Percentiles rank a stretch among this genome's conserved stretches.
phyloP scores from a whole-genome alignment of 192 early-diverging fungal species.

The Linnemannia zychae region DNA sequence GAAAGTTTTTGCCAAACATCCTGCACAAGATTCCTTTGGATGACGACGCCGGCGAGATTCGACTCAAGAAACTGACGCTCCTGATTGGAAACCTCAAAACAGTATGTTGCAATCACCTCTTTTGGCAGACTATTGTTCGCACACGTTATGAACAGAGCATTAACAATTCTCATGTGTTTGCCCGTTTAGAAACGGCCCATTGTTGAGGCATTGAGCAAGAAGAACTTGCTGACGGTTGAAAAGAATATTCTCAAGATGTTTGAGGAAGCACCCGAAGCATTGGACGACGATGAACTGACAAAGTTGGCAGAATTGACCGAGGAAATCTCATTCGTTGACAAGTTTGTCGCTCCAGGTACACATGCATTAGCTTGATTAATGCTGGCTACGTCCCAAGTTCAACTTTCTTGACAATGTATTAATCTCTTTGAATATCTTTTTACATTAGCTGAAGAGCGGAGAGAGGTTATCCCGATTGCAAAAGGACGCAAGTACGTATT shows the following conservation, averaged over 20 bases:
- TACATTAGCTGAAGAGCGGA: not conserved
- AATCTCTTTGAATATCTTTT: not conserved
- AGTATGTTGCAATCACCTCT: slow-evolving; percentile 37
- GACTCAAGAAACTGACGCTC: slow-evolving; percentile 54
- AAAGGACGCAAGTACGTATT: slow-evolving; percentile 1
- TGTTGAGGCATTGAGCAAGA: slow-evolving; percentile 67
- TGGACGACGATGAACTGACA: slow-evolving; percentile 52
- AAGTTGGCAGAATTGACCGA: slow-evolving; percentile 50
- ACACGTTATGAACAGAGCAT: not conserved
- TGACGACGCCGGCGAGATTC: slow-evolving; percentile 52
- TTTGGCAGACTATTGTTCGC: no score
- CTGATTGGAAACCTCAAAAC: slow-evolving; percentile 56
- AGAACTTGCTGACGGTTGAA: slow-evolving; percentile 70
- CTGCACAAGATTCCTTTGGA: slow-evolving; percentile 71
- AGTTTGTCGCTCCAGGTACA: slow-evolving; percentile 30
- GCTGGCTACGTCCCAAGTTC: not conserved
- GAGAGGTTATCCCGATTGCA: not conserved
- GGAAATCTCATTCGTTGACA: slow-evolving; percentile 47
- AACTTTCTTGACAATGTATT: not conserved
- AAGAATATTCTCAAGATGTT: slow-evolving; percentile 68
- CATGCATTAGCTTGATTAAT: not conserved
- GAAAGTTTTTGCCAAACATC: slow-evolving; percentile 75
- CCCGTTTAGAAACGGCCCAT: slow-evolving; percentile 61
- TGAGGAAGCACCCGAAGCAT: slow-evolving; percentile 55
- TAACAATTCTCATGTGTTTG: not conserved